phyloP scores from a whole-genome alignment of 2,329 filamentous ascomycete genomes.

The Fusarium sp. region DNA sequence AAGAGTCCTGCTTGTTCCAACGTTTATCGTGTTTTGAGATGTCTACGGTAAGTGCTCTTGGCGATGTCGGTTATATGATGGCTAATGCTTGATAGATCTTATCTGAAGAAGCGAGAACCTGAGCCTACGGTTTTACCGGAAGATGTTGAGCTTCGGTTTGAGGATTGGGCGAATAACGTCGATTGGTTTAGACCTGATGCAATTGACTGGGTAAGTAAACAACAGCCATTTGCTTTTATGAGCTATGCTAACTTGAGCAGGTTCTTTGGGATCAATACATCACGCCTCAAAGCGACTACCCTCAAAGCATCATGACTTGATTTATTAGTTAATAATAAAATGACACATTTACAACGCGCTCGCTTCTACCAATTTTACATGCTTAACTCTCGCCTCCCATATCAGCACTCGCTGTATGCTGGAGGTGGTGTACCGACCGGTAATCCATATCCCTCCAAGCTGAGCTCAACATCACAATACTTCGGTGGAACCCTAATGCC shows the following conservation, averaged over 20 bases:
- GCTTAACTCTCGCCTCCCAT: fast-evolving
- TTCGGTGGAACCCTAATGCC: neutral
- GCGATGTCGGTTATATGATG: fast-evolving
- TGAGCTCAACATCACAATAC: neutral
- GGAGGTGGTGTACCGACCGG: neutral
- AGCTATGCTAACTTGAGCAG: neutral
- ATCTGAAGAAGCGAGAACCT: slow-evolving; percentile 13
- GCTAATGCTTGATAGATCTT: neutral
- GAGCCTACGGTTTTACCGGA: neutral
- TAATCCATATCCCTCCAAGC: neutral
- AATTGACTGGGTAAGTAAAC: slow-evolving; percentile 16
- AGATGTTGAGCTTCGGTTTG: slow-evolving; percentile 11
- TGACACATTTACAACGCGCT: fast-evolving
- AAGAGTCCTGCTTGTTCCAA: slow-evolving; percentile 20
- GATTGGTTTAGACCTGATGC: slow-evolving; percentile 21
- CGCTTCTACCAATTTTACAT: neutral
- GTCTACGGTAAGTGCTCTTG: neutral
- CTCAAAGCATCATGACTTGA: neutral
- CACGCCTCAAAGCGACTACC: slow-evolving; percentile 12
- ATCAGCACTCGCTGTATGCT: neutral
- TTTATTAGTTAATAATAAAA: fast-evolving
- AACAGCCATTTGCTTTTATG: fast-evolving
- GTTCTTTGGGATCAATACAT: slow-evolving; percentile 13
- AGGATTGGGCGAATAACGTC: slow-evolving; percentile 21
- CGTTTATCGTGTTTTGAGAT: slow-evolving; percentile 9